Conservation (phyloP, 2,329 filamentous ascomycete genomes). For the Fusarium mundagurra region DNA sequence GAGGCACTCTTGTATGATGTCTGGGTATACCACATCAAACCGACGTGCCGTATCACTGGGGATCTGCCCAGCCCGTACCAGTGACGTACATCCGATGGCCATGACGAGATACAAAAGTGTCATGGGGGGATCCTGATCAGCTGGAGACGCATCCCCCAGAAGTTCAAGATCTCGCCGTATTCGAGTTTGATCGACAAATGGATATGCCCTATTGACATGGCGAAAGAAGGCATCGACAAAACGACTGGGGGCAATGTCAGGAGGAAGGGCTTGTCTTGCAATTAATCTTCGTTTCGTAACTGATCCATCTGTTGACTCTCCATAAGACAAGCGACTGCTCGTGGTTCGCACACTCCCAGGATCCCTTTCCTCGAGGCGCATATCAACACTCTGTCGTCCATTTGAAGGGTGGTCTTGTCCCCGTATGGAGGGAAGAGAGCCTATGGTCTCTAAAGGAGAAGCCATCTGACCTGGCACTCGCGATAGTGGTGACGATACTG, state of each 20-base stretch:
- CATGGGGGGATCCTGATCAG: slow-evolving; percentile 36
- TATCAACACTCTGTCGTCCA: slow-evolving; percentile 20
- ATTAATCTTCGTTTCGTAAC: slow-evolving; percentile 26
- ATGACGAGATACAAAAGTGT: slow-evolving; percentile 56
- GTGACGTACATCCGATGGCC: slow-evolving; percentile 57
- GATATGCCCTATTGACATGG: slow-evolving; percentile 57
- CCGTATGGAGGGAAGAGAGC: neutral
- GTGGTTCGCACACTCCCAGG: slow-evolving; percentile 33
- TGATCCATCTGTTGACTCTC: slow-evolving; percentile 31
- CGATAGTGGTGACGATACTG: slow-evolving; percentile 23
- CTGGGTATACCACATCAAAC: slow-evolving; percentile 52
- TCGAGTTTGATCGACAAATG: slow-evolving; percentile 53
- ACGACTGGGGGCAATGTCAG: slow-evolving; percentile 43
- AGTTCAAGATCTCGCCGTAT: slow-evolving; percentile 49
- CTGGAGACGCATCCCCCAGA: slow-evolving; percentile 43
- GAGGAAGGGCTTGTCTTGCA: slow-evolving; percentile 32
- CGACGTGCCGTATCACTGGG: slow-evolving; percentile 45
- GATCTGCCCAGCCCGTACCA: slow-evolving; percentile 55
- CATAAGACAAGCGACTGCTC: slow-evolving; percentile 38
- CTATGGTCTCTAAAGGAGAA: slow-evolving; percentile 25
- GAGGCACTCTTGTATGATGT: slow-evolving; percentile 55
- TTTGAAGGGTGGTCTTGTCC: slow-evolving; percentile 16
- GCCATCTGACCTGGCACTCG: slow-evolving; percentile 21
- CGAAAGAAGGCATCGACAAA: slow-evolving; percentile 58
- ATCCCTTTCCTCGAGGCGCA: slow-evolving; percentile 29